Conservation (phyloP, 2,329 filamentous ascomycete genomes). For the Penicillium brasilianum region DNA sequence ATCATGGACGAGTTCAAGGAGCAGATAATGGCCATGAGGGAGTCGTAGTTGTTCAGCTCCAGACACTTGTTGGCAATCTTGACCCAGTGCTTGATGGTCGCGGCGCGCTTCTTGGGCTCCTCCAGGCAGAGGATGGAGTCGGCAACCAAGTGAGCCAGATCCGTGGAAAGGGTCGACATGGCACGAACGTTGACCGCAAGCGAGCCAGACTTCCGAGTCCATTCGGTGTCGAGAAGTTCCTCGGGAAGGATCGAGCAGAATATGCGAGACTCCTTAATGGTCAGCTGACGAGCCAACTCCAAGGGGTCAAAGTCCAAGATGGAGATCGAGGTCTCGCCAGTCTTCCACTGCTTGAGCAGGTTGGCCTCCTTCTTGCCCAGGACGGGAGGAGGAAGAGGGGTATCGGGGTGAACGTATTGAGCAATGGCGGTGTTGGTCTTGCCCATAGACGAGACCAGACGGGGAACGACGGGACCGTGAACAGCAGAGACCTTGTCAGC, state of each 20-base stretch:
- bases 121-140: constrained; percentile 86
- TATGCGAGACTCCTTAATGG: constrained; percentile 85
- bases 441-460: constrained; percentile 81
- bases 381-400: constrained; percentile 70
- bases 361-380: constrained; percentile 78
- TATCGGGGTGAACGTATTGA: constrained; percentile 72
- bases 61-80: constrained; percentile 88
- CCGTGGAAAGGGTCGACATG: constrained; percentile 90
- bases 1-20: constrained; percentile 92
- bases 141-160: constrained; percentile 88
- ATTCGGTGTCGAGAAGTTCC: constrained; percentile 88
- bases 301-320: constrained; percentile 90
- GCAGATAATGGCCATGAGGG: constrained; percentile 95
- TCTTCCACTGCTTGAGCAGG: constrained; percentile 74
- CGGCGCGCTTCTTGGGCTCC: constrained; percentile 91
- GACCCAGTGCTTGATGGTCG: constrained; percentile 96
- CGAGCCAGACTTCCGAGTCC: constrained; percentile 84
- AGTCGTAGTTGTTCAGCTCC: constrained; percentile 93
- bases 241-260: constrained; percentile 93
- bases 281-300: constrained; percentile 89
- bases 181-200: constrained; percentile 88
- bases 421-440: constrained; percentile 80
- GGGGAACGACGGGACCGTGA: constrained; percentile 77
- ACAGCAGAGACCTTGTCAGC: constrained; percentile 76
- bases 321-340: constrained; percentile 69